These are phyloP conservation scores for Xylariaceae sp. DNA, from an alignment of 2,329 filamentous ascomycete species.

Conservation along the genomic window DNA sequence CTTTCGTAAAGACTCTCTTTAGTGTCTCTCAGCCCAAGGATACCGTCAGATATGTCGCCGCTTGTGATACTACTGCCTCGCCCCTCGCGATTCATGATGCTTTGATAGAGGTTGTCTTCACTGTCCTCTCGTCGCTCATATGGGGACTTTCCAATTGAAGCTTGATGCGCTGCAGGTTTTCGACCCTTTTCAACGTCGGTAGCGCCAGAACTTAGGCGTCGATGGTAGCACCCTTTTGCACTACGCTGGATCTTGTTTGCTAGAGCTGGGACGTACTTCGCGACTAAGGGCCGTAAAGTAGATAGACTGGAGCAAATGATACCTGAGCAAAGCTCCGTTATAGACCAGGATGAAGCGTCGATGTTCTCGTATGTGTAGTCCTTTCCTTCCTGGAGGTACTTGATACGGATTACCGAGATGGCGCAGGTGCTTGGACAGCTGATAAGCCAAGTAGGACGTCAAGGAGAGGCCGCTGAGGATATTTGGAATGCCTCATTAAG, in stretches of 20 bases:
- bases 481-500: background rate
- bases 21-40: constrained; percentile 2
- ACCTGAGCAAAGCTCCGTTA: constrained; percentile 34
- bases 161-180: constrained; percentile 14
- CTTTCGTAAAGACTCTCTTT: constrained; percentile 8
- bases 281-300: constrained; percentile 31
- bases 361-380: constrained; percentile 39
- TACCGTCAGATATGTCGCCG: constrained; percentile 12
- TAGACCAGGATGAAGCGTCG: constrained; percentile 34
- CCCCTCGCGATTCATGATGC: background rate
- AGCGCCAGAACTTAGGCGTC: background rate
- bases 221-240: constrained; percentile 5
- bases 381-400: constrained; percentile 31
- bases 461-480: too few species aligned
- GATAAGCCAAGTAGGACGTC: constrained; percentile 3
- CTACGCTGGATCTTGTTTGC: constrained; percentile 19
- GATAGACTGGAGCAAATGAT: constrained; percentile 36
- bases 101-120: constrained; percentile 15
- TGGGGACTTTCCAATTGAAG: too few species aligned
- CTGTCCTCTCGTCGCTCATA: too few species aligned
- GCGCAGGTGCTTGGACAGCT: constrained; percentile 30
- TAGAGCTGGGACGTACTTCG: constrained; percentile 22
- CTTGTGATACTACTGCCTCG: constrained; percentile 3
- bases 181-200: constrained; percentile 10
- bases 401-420: constrained; percentile 37